Conservation (phyloP, 2,329 filamentous ascomycete genomes). For the Diplodia sapinea region DNA sequence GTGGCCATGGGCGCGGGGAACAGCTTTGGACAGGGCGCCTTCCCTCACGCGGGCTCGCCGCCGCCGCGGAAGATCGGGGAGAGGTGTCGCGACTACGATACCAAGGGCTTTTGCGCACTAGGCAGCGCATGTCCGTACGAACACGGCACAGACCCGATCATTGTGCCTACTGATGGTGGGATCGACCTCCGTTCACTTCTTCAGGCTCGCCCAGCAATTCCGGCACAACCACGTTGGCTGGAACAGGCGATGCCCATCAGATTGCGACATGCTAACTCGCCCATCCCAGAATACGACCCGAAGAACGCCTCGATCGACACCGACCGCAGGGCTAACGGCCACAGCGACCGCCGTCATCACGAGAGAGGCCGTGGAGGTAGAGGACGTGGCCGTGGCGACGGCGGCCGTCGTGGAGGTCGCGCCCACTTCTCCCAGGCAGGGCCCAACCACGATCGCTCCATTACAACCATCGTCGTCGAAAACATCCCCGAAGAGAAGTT, state of each 20-base stretch:
- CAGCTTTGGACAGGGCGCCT: conserved; percentile 31
- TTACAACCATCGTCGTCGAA: conserved; percentile 75
- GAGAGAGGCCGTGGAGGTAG: conserved; percentile 48
- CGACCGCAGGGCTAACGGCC: conserved; percentile 39
- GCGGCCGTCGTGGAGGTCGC: conserved; percentile 43
- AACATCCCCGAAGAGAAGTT: conserved; percentile 77
- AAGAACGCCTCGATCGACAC: conserved; percentile 55
- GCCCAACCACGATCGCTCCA: conserved; percentile 65
- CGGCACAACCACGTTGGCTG: conserved; percentile 32
- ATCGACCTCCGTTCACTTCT: conserved; percentile 7
- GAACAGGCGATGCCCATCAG: conserved; percentile 32
- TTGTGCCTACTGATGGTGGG: conserved; percentile 43
- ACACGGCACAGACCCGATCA: conserved; percentile 64
- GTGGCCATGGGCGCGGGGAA: conserved; percentile 43
- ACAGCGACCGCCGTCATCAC: conserved; percentile 32
- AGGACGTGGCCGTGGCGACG: conserved; percentile 49
- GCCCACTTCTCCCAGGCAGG: conserved; percentile 70
- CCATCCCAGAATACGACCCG: conserved; percentile 63
- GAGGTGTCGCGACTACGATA: conserved; percentile 73
- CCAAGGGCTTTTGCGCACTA: conserved; percentile 72
- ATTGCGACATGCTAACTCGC: conserved; percentile 32
- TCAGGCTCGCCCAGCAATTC: neutral
- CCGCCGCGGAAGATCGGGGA: conserved; percentile 45
- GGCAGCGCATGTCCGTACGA: conserved; percentile 72
- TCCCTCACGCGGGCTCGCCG: conserved; percentile 33